phyloP scores from a whole-genome alignment of 805 yeast genomes.

The Saturnispora kantuleensis region DNA sequence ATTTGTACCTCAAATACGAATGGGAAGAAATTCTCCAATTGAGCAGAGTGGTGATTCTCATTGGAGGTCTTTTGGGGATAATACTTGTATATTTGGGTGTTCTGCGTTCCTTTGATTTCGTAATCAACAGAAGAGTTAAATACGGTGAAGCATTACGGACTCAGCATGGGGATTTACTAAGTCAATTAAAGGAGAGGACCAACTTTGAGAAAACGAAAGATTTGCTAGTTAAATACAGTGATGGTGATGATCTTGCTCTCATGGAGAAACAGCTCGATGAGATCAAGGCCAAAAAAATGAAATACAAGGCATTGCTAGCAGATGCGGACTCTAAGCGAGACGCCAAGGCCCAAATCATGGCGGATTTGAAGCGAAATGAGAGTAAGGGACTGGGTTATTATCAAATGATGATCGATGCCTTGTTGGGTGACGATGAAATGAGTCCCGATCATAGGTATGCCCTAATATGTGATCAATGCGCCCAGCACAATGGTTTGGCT shows the following conservation, averaged over 20 bases:
- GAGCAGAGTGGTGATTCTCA: slow-evolving; percentile 12
- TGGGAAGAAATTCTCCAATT: background rate
- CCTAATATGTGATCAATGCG: slow-evolving; percentile 58
- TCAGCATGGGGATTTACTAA: slow-evolving; percentile 29
- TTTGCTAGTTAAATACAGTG: slow-evolving; percentile 51
- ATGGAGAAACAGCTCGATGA: slow-evolving; percentile 35
- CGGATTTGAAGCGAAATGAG: slow-evolving; percentile 10
- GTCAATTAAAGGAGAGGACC: slow-evolving; percentile 38
- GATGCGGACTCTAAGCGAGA: slow-evolving; percentile 26
- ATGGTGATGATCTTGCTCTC: slow-evolving; percentile 39
- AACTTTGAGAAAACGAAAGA: slow-evolving; percentile 69
- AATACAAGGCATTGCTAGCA: slow-evolving; percentile 28
- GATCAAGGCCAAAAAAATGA: slow-evolving; percentile 30
- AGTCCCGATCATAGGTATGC: slow-evolving; percentile 57
- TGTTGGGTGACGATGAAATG: slow-evolving; percentile 57
- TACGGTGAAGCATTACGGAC: slow-evolving; percentile 21
- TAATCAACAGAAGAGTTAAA: slow-evolving; percentile 18
- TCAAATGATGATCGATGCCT: slow-evolving; percentile 31
- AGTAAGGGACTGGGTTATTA: slow-evolving; percentile 11
- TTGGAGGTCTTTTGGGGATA: slow-evolving; percentile 3
- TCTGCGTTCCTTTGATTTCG: slow-evolving; percentile 13
- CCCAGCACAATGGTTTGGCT: slow-evolving; percentile 70
- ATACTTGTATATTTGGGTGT: slow-evolving; percentile 11
- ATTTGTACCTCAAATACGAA: slow-evolving; percentile 11
- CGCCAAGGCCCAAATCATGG: slow-evolving; percentile 13